Base-by-base conservation (phyloP, 2,329 filamentous ascomycete species). In the Trichophyton equinum region DNA sequence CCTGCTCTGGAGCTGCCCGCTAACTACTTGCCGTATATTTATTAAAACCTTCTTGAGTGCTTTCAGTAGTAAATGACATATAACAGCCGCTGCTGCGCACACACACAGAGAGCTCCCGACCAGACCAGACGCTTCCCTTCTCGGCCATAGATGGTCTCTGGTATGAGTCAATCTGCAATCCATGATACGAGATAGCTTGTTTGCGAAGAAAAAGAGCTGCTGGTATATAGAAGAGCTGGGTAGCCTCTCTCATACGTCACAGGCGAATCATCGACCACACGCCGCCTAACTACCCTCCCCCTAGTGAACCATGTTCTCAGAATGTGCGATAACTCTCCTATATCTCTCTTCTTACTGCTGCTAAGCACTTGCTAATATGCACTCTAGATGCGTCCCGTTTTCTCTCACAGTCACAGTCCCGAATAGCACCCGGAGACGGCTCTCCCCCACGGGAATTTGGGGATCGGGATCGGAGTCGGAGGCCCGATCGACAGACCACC, bases 331-430 rank as follows among this genome's bases (percentile, higher is more conserved):
- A 18, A 1, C 27, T 30, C 4, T 18, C 42, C 46, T 47, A 42
- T 47, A 42, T 8, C 30, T 7, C 36, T 13, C n/a, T 44, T 30
- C 25, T 27, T 27, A n/a, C 40, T 56, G 20, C 27, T 46, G 3
- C 46, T 30, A 30, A 27, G 20, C 5, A n/a, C 22, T 20, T 42
- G 47, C 20, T 62, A 56, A 51, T 56, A 27, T 38, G 13, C 6
- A 40, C 47, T 47, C 38, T 47, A 96, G 94, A 97, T 86, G 94
- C 94, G 70, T 97, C 92, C 67, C 87, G 87, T 68, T 99, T 99
- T 74, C 85, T 99, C 69, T 89, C 91, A 64, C 94, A 97, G 82
- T 96, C 91, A 67, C 91, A 96, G 79, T 95, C 91, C 64, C 87
- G 90, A 65, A 80, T 97, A 69, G 89, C 87, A 67, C 85, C 91